A percentile compares a stretch with the other conserved stretches of the same genome.
These are phyloP conservation scores for Flaveria robusta DNA, from an alignment of 129 eudicot genomes.

Conservation along the genomic window DNA sequence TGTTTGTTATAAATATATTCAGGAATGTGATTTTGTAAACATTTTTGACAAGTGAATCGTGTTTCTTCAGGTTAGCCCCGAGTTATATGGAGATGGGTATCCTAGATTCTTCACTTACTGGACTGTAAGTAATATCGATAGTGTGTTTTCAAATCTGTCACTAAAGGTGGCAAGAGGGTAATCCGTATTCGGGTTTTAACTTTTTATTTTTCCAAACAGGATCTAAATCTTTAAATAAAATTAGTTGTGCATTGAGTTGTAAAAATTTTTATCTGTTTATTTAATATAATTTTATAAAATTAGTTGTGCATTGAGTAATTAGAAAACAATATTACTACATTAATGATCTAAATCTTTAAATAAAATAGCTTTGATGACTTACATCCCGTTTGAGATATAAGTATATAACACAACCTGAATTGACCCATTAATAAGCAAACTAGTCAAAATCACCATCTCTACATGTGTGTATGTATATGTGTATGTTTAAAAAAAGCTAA, in stretches of 20 bases:
- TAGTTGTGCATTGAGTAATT: too few species aligned
- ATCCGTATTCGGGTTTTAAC: background rate
- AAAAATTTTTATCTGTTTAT: too few species aligned
- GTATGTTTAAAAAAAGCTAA: background rate
- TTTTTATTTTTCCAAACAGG: too few species aligned
- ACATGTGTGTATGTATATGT: background rate
- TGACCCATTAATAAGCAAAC: background rate
- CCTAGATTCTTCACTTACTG: slow-evolving; percentile 97
- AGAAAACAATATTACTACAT: background rate
- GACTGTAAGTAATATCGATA: slow-evolving; percentile 63
- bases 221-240: too few species aligned
- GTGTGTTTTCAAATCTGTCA: background rate
- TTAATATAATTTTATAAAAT: too few species aligned
- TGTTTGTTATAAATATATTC: background rate
- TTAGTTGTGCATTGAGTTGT: too few species aligned
- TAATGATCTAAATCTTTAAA: background rate
- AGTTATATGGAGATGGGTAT: slow-evolving; percentile 79
- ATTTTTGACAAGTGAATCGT: background rate
- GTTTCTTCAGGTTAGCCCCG: slow-evolving; percentile 83
- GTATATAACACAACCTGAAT: background rate
- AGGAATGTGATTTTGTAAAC: background rate
- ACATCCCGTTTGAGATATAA: background rate
- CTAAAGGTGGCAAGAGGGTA: background rate
- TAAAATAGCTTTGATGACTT: background rate
- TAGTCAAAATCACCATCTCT: background rate